phyloP scores from a whole-genome alignment of 2,329 filamentous ascomycete genomes.

The Dactylellina parvicollis region DNA sequence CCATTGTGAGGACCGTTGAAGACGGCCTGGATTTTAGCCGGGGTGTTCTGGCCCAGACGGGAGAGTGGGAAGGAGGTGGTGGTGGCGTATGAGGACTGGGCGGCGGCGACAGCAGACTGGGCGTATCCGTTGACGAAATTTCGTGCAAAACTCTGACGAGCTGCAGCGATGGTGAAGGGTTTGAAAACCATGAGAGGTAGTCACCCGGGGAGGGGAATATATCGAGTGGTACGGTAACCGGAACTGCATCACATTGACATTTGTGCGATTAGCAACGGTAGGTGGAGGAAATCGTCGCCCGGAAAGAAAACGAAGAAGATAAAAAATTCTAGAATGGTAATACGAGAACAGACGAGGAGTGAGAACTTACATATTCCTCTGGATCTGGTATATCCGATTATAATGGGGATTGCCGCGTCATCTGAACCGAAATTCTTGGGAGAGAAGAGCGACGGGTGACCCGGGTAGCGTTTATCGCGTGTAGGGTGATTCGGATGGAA shows the following conservation, averaged over 20 bases:
- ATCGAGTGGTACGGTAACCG: constrained; percentile 33
- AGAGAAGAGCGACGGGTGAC: neutral
- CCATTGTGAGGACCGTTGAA: constrained; percentile 64
- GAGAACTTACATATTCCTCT: constrained; percentile 50
- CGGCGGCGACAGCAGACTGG: constrained; percentile 94
- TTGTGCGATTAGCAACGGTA: neutral
- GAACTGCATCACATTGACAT: constrained; percentile 25
- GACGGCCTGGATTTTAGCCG: constrained; percentile 65
- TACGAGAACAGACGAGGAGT: neutral
- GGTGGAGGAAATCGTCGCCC: neutral
- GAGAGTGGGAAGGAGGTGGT: constrained; percentile 72
- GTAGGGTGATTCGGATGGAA: neutral
- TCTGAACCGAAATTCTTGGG: constrained; percentile 39
- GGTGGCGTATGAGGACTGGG: constrained; percentile 83
- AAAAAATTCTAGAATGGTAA: neutral
- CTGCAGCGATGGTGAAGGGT: constrained; percentile 75
- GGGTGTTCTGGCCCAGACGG: constrained; percentile 68
- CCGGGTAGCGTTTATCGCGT: constrained; percentile 12
- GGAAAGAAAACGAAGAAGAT: neutral
- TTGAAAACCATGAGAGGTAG: constrained; percentile 66
- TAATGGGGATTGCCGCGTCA: constrained; percentile 48
- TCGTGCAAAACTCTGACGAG: constrained; percentile 97
- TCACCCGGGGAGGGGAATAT: constrained; percentile 29
- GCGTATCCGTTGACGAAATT: constrained; percentile 98
- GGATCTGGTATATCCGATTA: constrained; percentile 46